Evolutionary conservation across 2,329 filamentous ascomycete species (phyloP).

Genomic region (Pseudocercospora musae): DNA sequence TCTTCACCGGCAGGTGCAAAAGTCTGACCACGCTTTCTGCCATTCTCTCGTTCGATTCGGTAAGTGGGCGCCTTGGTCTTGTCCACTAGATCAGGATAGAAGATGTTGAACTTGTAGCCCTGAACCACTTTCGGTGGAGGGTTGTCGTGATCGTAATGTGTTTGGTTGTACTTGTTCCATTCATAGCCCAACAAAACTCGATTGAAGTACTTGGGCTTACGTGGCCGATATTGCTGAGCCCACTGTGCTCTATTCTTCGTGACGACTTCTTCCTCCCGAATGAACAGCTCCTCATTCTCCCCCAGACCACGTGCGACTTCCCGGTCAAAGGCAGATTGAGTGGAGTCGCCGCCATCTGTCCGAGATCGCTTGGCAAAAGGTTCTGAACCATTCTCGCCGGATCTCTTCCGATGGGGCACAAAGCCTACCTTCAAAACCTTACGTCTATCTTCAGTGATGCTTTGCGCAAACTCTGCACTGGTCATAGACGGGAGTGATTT

Average conservation of each 20-base stretch:
- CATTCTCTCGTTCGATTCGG: conserved; percentile 90
- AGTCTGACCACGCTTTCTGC: conserved; percentile 82
- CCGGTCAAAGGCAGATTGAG: conserved; percentile 55
- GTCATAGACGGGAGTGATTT: conserved; percentile 58
- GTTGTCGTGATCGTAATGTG: conserved; percentile 97
- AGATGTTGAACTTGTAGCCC: conserved; percentile 99
- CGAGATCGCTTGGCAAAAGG: conserved; percentile 29
- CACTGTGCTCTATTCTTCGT: conserved; percentile 66
- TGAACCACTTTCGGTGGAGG: conserved; percentile 97
- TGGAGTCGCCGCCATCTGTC: conserved; percentile 21
- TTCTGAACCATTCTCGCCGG: conserved; percentile 10
- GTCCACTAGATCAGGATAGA: conserved; percentile 96
- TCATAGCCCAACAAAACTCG: conserved; percentile 98
- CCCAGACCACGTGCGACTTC: conserved; percentile 87
- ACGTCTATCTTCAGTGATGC: conserved; percentile 57
- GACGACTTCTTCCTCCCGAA: conserved; percentile 76
- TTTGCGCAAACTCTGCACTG: conserved; percentile 57
- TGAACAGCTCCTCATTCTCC: conserved; percentile 95
- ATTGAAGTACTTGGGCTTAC: conserved; percentile 96
- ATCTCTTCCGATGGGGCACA: conserved; percentile 52
- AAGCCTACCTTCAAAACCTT: conserved; percentile 64
- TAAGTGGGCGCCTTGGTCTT: conserved; percentile 93
- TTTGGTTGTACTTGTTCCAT: conserved; percentile 99
- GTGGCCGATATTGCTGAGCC: conserved; percentile 79
- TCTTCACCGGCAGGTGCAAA: conserved; percentile 92